A percentile compares a stretch with the other conserved stretches of the same genome.
Conservation (phyloP, 2,329 filamentous ascomycete species). For the Pseudogymnoascus destructans region DNA sequence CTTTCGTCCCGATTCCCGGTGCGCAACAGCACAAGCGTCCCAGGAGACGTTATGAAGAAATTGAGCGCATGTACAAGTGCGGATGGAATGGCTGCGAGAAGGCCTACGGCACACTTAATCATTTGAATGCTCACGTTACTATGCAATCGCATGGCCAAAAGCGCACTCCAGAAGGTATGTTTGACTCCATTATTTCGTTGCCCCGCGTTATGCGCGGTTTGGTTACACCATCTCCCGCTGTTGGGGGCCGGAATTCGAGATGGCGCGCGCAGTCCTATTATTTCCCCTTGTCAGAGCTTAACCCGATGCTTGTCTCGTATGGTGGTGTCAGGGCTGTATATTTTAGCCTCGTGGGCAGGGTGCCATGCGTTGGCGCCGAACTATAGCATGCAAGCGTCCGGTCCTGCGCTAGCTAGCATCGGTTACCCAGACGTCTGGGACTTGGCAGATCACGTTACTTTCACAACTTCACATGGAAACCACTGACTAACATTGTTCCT, state of each 20-base stretch:
- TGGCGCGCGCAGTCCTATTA: neutral
- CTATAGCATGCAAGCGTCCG: conserved; percentile 8
- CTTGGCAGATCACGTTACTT: conserved; percentile 10
- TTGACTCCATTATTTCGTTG: conserved; percentile 4
- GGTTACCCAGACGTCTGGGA: conserved; percentile 26
- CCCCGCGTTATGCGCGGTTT: neutral
- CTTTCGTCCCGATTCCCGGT: conserved; percentile 92
- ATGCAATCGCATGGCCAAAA: conserved; percentile 97
- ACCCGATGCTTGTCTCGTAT: conserved; percentile 6
- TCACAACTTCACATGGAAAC: neutral
- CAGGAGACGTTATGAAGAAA: conserved; percentile 87
- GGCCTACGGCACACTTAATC: conserved; percentile 93
- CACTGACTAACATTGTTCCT: conserved; percentile 18
- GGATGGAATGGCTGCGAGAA: conserved; percentile 98
- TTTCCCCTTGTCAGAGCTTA: conserved; percentile 9
- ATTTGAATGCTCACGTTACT: conserved; percentile 93
- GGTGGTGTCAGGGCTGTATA: conserved; percentile 1
- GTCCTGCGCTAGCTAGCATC: conserved; percentile 32
- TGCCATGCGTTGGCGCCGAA: conserved; percentile 5
- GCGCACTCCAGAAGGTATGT: conserved; percentile 89
- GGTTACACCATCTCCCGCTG: neutral
- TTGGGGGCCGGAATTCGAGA: neutral
- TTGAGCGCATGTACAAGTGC: conserved; percentile 99
- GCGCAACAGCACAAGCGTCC: conserved; percentile 96
- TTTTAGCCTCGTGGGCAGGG: conserved; percentile 2